Percentiles rank a stretch among this genome's conserved stretches.
phyloP scores from a whole-genome alignment of 2,329 filamentous ascomycete species.

The Aureobasidium lini region DNA sequence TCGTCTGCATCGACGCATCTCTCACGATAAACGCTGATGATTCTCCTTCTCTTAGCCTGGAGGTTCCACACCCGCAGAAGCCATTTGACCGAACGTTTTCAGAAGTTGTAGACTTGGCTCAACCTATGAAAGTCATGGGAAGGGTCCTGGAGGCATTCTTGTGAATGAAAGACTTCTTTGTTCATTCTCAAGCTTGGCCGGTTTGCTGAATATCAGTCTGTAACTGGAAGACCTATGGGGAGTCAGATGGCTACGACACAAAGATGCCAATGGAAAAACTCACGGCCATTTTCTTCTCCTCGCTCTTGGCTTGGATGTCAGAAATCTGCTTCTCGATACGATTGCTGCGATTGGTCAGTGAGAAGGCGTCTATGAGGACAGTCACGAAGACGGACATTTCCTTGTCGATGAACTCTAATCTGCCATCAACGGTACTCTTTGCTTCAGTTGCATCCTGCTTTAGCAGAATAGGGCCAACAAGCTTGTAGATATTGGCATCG shows the following conservation, averaged over 20 bases:
- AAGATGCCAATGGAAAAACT: conserved; percentile 19
- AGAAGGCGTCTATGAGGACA: neutral
- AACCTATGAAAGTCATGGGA: neutral
- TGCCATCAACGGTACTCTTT: conserved; percentile 79
- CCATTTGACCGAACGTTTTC: too few species aligned
- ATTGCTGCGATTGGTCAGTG: conserved; percentile 39
- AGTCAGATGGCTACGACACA: neutral
- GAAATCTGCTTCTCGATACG: conserved; percentile 60
- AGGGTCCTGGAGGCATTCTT: neutral
- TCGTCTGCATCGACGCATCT: too few species aligned
- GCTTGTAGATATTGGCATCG: conserved; percentile 88
- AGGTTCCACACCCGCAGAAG: too few species aligned
- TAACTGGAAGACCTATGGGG: conserved; percentile 36
- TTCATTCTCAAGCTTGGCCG: neutral
- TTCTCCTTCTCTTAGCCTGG: too few species aligned
- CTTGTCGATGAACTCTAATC: conserved; percentile 84
- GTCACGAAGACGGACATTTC: conserved; percentile 64
- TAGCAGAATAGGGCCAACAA: conserved; percentile 82
- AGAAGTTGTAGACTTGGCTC: neutral
- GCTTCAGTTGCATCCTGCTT: conserved; percentile 94
- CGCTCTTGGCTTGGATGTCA: conserved; percentile 56
- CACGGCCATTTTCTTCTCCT: conserved; percentile 59
- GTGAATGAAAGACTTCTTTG: too few species aligned
- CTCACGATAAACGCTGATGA: too few species aligned
- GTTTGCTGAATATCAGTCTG: conserved; percentile 34